Base-by-base conservation (phyloP, 108 stramenopile species). In the Pseudonitzschia pungens region DNA sequence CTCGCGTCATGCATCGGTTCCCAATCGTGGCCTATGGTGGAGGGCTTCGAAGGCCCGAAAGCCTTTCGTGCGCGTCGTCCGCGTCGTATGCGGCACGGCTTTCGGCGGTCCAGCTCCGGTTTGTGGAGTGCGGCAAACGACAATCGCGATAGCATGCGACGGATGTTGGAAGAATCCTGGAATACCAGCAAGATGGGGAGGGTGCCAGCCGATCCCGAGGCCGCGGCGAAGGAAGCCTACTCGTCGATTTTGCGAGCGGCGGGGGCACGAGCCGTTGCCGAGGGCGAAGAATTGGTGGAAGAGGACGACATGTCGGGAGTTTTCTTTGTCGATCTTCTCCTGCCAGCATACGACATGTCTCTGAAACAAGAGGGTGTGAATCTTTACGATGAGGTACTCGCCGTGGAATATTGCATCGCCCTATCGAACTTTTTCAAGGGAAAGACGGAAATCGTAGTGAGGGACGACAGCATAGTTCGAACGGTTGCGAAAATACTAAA, bases 91-190 rank as follows among this genome's bases (percentile, higher is more conserved):
- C 18, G 9, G 1, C 9, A 18, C 1, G 10, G 9, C 14, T 18
- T 18, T 48, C 45, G 45, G 16, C 3, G 18, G 10, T 18, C 45
- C 45, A 18, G 14, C 1, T 8, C 45, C 18, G 18, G 45, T 4
- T 62, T 62, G 20, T 36, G 11, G n/a, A 62, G 36, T n/a, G 20
- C 60, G 60, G 60, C 36, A 40, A 29, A n/a, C 32, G 60, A 62
- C 33, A 20, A 41, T 33, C 45, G 80, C 40, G 73, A 83, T 53
- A 50, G 66, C 31, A 68, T 87, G 70, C 55, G 87, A 65, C 44
- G 29, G 2, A 50, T 83, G 26, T 62, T 87, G 31, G 84, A 87
- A 74, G n/a, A 71, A 62, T 87, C 87, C 3, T 87, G 87, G 87
- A 76, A 84, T 75, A 29, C 69, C 6, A 68, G 76, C 42, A 69